Evolutionary conservation across 495 filamentous ascomycete species (phyloP).

Genomic region (Cenococcum geophilum): DNA sequence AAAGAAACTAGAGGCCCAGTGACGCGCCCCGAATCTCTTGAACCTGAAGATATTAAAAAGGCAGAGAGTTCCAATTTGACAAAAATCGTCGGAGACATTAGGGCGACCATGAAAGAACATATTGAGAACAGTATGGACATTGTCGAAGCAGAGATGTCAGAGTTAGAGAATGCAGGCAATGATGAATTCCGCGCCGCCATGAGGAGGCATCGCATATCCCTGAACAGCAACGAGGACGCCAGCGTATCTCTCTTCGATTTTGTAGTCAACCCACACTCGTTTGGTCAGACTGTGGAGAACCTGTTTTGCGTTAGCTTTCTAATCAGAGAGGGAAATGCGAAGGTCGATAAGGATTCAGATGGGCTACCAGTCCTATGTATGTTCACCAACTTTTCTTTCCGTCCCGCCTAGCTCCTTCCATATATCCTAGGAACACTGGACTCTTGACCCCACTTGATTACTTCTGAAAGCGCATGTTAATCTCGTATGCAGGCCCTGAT

Average conservation of each 20-base stretch:
- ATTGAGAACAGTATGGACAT: constrained; percentile 33
- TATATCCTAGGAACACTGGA: neutral
- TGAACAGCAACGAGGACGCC: constrained; percentile 42
- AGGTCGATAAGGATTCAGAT: constrained; percentile 56
- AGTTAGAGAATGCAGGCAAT: constrained; percentile 31
- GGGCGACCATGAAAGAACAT: constrained; percentile 37
- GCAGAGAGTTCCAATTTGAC: constrained; percentile 71
- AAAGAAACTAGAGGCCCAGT: constrained; percentile 57
- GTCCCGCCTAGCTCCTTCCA: neutral
- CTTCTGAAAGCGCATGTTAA: constrained; percentile 8
- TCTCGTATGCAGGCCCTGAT: no score
- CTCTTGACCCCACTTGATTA: neutral
- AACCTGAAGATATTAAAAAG: constrained; percentile 62
- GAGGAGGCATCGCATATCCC: constrained; percentile 50
- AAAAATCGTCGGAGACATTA: constrained; percentile 59
- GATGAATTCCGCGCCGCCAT: constrained; percentile 43
- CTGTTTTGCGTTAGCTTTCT: constrained; percentile 95
- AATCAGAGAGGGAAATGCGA: constrained; percentile 75
- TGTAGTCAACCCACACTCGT: constrained; percentile 79
- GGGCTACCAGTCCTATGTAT: constrained; percentile 68
- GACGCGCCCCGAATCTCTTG: constrained; percentile 62
- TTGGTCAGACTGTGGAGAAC: constrained; percentile 95
- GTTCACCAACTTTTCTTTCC: constrained; percentile 28
- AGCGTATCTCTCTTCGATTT: constrained; percentile 74
- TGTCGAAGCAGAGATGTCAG: constrained; percentile 35